Evolutionary conservation across 148 eudicot species (phyloP).

Genomic region (Linanthus parryae): DNA sequence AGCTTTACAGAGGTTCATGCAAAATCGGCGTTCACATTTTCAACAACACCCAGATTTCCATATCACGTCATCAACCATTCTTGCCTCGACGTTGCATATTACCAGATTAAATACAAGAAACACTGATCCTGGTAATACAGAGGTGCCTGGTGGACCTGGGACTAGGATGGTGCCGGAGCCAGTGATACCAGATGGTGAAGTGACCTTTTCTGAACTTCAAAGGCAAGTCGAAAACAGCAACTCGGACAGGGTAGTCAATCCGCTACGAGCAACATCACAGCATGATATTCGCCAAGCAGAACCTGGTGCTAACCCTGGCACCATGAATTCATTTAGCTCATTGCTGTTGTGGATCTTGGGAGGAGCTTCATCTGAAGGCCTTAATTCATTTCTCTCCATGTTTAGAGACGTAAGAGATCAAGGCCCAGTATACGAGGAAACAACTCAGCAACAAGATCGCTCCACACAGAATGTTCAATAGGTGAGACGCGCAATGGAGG

Average conservation of each 20-base stretch:
- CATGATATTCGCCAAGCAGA: slow-evolving; percentile 50
- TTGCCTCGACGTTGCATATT: slow-evolving; percentile 88
- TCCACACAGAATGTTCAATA: slow-evolving; percentile 30
- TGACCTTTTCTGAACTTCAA: slow-evolving; percentile 31
- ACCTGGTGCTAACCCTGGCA: slow-evolving; percentile 58
- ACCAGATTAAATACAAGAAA: slow-evolving; percentile 77
- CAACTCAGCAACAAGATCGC: slow-evolving; percentile 43
- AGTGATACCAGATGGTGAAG: slow-evolving; percentile 28
- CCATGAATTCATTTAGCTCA: slow-evolving; percentile 80
- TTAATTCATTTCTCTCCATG: slow-evolving; percentile 83
- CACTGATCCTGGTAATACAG: slow-evolving; percentile 22
- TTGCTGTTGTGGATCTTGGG: slow-evolving; percentile 83
- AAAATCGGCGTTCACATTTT: slow-evolving; percentile 68
- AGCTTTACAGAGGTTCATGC: slow-evolving; percentile 89
- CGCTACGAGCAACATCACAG: slow-evolving; percentile 43
- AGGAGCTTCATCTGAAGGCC: slow-evolving; percentile 90
- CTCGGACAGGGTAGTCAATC: slow-evolving; percentile 33
- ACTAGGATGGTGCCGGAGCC: slow-evolving; percentile 29
- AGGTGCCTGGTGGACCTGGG: slow-evolving; percentile 38
- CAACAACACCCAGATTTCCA: slow-evolving; percentile 95
- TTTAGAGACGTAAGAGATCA: slow-evolving; percentile 86
- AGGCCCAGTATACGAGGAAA: slow-evolving; percentile 53
- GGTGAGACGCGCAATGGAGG: no score
- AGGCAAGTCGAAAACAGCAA: slow-evolving; percentile 27
- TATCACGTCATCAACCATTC: slow-evolving; percentile 87